Evolutionary conservation across 768 basidiomycete genomes (phyloP).

Genomic region (Phaeotremella skinneri): DNA sequence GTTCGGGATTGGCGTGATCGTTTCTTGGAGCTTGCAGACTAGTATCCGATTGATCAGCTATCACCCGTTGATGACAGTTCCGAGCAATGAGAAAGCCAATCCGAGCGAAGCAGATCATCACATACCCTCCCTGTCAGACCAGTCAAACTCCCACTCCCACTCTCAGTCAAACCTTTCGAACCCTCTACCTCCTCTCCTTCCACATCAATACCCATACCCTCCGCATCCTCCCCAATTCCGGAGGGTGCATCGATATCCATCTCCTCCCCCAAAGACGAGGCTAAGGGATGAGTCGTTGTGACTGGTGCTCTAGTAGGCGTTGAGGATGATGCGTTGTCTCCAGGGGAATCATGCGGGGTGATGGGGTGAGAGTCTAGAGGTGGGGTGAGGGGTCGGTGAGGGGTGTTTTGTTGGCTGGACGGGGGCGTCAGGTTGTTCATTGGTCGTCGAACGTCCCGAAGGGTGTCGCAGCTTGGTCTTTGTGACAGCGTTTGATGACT

Average conservation of each 20-base stretch:
- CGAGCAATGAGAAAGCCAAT: too few species aligned
- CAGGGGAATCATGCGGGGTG: too few species aligned
- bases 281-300: background rate
- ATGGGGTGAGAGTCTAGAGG: too few species aligned
- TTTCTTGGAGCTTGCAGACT: background rate
- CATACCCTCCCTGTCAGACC: background rate
- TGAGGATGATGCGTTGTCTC: too few species aligned
- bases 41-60: background rate
- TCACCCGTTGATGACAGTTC: too few species aligned
- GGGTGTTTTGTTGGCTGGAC: conserved; percentile 28
- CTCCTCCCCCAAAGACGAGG: background rate
- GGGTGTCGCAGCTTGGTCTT: too few species aligned
- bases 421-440: conserved; percentile 38
- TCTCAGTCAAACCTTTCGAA: background rate
- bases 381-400: conserved; percentile 11
- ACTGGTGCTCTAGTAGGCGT: background rate
- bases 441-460: too few species aligned
- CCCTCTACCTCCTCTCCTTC: background rate
- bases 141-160: too few species aligned
- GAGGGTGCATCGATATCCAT: background rate
- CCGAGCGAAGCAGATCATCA: too few species aligned
- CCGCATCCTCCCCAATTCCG: background rate
- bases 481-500: background rate
- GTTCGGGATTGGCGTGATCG: background rate
- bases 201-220: background rate